Evolutionary conservation across 2,329 filamentous ascomycete species (phyloP), one percentile per base, ranked within the genome.

Genomic region (Exophiala spinifera): DNA sequence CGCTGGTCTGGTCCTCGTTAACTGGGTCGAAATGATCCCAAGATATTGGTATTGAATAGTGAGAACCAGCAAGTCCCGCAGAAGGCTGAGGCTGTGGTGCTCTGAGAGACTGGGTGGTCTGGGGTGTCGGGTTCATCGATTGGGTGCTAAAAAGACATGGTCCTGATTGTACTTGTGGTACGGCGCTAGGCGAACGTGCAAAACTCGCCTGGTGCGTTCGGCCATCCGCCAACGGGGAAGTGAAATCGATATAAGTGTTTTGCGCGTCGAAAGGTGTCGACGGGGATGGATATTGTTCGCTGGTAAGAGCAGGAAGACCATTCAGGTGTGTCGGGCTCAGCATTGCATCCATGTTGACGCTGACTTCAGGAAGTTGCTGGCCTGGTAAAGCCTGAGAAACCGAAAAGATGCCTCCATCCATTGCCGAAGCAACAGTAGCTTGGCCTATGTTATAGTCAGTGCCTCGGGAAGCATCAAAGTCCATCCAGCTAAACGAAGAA

Each of bases 381-480:
- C 3, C 21, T 21, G 25, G 13, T 19, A 37, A 8, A 21, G 46
- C 8, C 28, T 53, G 48, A 33, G 49, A 43, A 14, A 51, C 13
- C 25, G 42, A 20, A 7, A 48, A 14, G n/a, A 25, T 40, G 20
- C 33, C 50, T 3, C 25, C 21, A 25, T 51, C 49, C 19, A 48
- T 31, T 8, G 51, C 50, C n/a, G 57, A 60, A 10, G 57, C 55
- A 19, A 60, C 55, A 15, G 46, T 57, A 2, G 57, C 57, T 40
- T 60, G 55, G 7, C 57, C 57, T 20, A 60, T 55, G 43, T 40
- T 54, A 28, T 60, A 60, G 25, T 60, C 57, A 3, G 57, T 60
- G 10, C 57, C 57, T 15, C 50, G 46, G 7, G 55, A 55, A 28
- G 57, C 55, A 20, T 57, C 55, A 31, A 60, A 25, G 28, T 56